These are phyloP conservation scores for Antrodiella citrinella DNA, from an alignment of 768 basidiomycete genomes.

Conservation along the genomic window DNA sequence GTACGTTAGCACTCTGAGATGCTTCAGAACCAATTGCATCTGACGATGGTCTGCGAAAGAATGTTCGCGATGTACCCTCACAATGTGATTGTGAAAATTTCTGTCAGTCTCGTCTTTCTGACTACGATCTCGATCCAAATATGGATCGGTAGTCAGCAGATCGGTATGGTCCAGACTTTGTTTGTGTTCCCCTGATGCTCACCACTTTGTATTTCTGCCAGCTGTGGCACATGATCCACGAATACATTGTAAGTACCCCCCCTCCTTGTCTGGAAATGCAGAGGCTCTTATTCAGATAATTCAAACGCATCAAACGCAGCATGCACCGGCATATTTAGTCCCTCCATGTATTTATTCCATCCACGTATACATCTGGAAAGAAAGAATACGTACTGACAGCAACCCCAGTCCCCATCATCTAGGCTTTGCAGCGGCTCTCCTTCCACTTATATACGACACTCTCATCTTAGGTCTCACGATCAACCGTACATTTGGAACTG, in stretches of 20 bases:
- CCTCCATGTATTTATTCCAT: conserved; percentile 16
- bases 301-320: conserved; percentile 17
- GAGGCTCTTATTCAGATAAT: not conserved
- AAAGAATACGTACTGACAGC: not conserved
- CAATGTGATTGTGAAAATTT: conserved; percentile 16
- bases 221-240: conserved; percentile 5
- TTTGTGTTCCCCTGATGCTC: not conserved
- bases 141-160: conserved; percentile 34
- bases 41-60: conserved; percentile 18
- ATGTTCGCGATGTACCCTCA: conserved; percentile 17
- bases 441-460: conserved; percentile 34
- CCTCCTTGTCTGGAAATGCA: not conserved
- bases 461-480: conserved; percentile 27
- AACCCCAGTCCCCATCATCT: conserved; percentile 4
- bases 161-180: not conserved
- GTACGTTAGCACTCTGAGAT: conserved; percentile 14
- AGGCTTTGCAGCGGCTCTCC: conserved; percentile 31
- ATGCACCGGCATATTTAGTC: conserved; percentile 32
- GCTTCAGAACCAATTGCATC: not conserved
- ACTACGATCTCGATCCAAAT: conserved; percentile 48
- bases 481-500: conserved; percentile 20
- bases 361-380: not conserved
- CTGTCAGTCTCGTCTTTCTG: conserved; percentile 35
- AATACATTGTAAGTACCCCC: conserved; percentile 14
- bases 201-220: not conserved